Evolutionary conservation across 306 rosid species (phyloP), one percentile per base, ranked within the genome.

Genomic region (Malus sieversii): DNA sequence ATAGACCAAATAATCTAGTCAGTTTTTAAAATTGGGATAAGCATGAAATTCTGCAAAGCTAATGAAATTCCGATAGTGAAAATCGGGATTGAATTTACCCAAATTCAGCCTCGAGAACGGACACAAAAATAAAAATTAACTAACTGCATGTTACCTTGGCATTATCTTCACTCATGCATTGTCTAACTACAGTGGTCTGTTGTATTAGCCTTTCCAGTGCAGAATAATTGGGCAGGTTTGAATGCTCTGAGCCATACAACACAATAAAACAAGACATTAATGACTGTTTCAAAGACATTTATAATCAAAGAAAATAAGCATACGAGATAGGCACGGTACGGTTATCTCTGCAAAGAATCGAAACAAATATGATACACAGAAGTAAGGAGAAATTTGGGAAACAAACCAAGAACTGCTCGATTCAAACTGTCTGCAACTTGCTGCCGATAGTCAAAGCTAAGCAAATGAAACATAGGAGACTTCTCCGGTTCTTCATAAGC

Each of bases 401-500:
- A 86, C 93, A 76, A 86, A 93, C 97, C 97, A 82, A 93, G 93
- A 86, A 91, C 86, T 51, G 89, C 92, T 76, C 86, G 87, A 80
- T 91, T 93, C 73, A 93, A 85, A 80, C 81, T 85, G 58, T 91
- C 98, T 70, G 97, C 92, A 78, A 93, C 90, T 74, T 86, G 80
- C 78, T 91, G 92, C 71, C 96, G 85, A 59, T 88, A 68, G n/a
- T 89, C 97, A 73, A 78, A 62, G 86, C 97, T 83, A 77, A 95
- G 97, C 80, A 90, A 82, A 89, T 85, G 87, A 89, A 95, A 89
- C 97, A 87, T 82, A 42, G 99, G 99, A 72, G 97, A 84, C 68
- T 88, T 90, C 70, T 95, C 97, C n/a, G 92, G 97, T 55, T 95
- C 99, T 75, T 90, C 86, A 65, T 89, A 95, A 44, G 99, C 97